Evolutionary conservation across 257 asterid species (phyloP).

Genomic region (Solanum ossicruentum): DNA sequence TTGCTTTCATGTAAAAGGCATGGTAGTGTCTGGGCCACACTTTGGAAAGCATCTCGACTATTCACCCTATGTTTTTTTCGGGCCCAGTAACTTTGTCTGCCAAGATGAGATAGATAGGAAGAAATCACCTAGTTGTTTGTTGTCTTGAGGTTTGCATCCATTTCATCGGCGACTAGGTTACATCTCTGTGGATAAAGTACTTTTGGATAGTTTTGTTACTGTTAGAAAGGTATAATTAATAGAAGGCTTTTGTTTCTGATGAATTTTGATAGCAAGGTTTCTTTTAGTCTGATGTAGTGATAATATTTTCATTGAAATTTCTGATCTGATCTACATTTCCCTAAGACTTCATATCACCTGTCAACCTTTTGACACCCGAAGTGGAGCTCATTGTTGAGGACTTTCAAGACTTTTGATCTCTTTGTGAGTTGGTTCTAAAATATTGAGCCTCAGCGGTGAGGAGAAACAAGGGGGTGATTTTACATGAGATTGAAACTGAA

Average conservation of each 20-base stretch:
- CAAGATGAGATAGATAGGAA: neutral
- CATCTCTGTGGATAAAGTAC: neutral
- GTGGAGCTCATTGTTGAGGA: neutral
- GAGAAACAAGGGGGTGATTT: neutral
- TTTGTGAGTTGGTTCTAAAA: neutral
- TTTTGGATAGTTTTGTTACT: neutral
- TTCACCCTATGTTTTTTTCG: neutral
- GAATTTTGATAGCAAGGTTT: neutral
- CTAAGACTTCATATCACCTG: neutral
- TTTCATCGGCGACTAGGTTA: neutral
- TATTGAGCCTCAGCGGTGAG: neutral
- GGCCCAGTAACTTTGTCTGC: neutral
- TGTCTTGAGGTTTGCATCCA: neutral
- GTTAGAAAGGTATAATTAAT: neutral
- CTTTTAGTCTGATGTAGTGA: neutral
- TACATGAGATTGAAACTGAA: neutral
- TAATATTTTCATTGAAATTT: neutral
- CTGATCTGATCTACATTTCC: neutral
- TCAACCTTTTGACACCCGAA: neutral
- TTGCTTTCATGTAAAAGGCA: neutral
- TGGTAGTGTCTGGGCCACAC: neutral
- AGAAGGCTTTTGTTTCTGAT: neutral
- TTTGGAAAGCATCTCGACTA: neutral
- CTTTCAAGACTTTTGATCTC: neutral
- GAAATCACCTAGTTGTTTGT: neutral